These are phyloP conservation scores for Fusarium devonianum DNA, from an alignment of 2,329 filamentous ascomycete species.

Conservation along the genomic window DNA sequence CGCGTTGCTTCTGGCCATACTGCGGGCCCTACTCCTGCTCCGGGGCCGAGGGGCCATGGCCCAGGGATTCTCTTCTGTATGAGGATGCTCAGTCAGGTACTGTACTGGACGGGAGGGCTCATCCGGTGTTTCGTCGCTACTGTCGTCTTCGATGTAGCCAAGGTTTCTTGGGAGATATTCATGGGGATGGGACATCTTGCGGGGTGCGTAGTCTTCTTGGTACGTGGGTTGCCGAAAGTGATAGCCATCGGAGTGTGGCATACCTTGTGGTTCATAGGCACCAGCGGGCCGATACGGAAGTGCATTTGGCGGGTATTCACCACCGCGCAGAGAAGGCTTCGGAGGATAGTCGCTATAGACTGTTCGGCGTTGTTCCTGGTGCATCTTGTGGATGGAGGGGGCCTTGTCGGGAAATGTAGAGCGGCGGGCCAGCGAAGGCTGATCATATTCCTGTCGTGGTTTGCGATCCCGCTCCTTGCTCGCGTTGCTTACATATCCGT, in stretches of 20 bases:
- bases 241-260: slow-evolving; percentile 36
- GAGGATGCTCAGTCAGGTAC: slow-evolving; percentile 36
- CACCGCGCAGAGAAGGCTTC: slow-evolving; percentile 17
- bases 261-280: slow-evolving; percentile 29
- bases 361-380: slow-evolving; percentile 29
- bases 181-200: slow-evolving; percentile 35
- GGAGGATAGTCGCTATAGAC: slow-evolving; percentile 32
- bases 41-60: slow-evolving; percentile 16
- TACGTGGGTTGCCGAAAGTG: slow-evolving; percentile 30
- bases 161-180: slow-evolving; percentile 34
- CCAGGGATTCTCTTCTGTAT: slow-evolving; percentile 31
- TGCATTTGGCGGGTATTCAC: slow-evolving; percentile 28
- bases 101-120: slow-evolving; percentile 30
- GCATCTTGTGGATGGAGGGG: slow-evolving; percentile 38
- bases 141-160: slow-evolving; percentile 40
- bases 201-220: slow-evolving; percentile 31
- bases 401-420: slow-evolving; percentile 56
- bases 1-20: slow-evolving; percentile 27
- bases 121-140: slow-evolving; percentile 37
- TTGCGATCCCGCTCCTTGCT: slow-evolving; percentile 53
- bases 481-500: slow-evolving; percentile 68
- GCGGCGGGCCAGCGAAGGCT: slow-evolving; percentile 51
- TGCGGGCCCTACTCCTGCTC: slow-evolving; percentile 31
- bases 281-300: slow-evolving; percentile 31
- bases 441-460: slow-evolving; percentile 52